Evolutionary conservation across 441 rosid genomes (phyloP), one percentile per base, ranked within the genome.

Genomic region (Cnidoscolus chayamansa): DNA sequence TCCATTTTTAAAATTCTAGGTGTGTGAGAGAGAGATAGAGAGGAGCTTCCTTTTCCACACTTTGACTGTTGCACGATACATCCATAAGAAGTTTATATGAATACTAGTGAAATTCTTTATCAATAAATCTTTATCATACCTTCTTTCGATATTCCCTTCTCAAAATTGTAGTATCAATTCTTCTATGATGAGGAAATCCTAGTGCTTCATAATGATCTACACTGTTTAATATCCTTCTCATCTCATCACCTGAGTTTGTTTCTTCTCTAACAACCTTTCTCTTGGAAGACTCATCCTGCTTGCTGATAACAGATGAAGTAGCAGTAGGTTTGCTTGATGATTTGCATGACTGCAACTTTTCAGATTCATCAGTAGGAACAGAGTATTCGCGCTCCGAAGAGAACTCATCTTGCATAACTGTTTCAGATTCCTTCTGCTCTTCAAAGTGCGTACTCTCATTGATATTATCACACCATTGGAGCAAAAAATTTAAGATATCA

Each of bases 111-210:
- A 11, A 62, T 57, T 25, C 25, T 25, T 25, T 25, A 25, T 25
- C 25, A 25, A 45, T 32, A 48, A 67, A 67, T 37, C 10, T 37
- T 37, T 56, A 16, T 63, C 43, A 62, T 62, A 93, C 99, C 97
- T 88, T 93, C 85, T 84, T 96, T 66, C 91, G 83, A 68, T 96
- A 96, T 78, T 96, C 99, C 85, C 86, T 93, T 76, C 87, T 96
- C 86, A 96, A 75, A 67, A 81, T 72, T 9, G 78, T 72, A 3
- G 83, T 74, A 78, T 96, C 97, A 37, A 96, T 74, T 79, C 83
- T 85, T 71, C 74, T 88, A 74, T 89, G 90, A 62, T 96, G 90
- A 69, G 92, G 83, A 80, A 93, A 78, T 70, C 90, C 99, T 64
- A 96, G 73, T 12, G 96, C 94, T 75, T 91, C 94, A 73, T 96